Percentiles rank a stretch among this genome's conserved stretches.
Evolutionary conservation across 495 filamentous ascomycete genomes (phyloP).

Genomic region (Aspergillus wentii): DNA sequence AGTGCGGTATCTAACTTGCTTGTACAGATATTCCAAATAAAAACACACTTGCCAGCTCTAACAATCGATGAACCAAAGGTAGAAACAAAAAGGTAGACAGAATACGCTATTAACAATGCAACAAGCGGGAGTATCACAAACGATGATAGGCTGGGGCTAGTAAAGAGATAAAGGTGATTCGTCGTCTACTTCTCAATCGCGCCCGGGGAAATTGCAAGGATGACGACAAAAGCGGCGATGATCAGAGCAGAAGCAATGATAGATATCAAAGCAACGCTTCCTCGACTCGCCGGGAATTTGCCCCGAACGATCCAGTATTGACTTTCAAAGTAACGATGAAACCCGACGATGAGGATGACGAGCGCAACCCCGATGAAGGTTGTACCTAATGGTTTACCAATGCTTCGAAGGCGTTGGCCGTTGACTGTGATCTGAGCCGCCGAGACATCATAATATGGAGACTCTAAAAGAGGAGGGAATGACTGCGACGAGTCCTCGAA

Average conservation of each 20-base stretch:
- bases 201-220: conserved; percentile 59
- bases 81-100: too few species aligned
- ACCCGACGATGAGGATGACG: conserved; percentile 76
- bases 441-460: conserved; percentile 12
- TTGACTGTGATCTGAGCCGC: conserved; percentile 8
- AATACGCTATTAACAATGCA: too few species aligned
- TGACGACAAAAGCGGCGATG: conserved; percentile 63
- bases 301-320: conserved; percentile 86
- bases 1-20: too few species aligned
- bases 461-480: conserved; percentile 17
- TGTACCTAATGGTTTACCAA: conserved; percentile 90
- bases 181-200: conserved; percentile 44
- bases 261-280: conserved; percentile 75
- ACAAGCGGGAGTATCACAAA: too few species aligned
- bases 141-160: too few species aligned
- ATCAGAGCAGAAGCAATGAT: conserved; percentile 67
- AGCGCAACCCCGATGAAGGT: conserved; percentile 89
- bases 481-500: conserved; percentile 5
- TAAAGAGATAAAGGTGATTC: too few species aligned
- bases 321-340: conserved; percentile 62
- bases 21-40: too few species aligned
- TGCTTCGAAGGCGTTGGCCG: conserved; percentile 55
- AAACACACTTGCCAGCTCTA: too few species aligned
- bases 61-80: too few species aligned
- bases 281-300: conserved; percentile 90